Evolutionary conservation across 1,139 yeast species (phyloP).

Genomic region (Debaryomyces robertsiae): DNA sequence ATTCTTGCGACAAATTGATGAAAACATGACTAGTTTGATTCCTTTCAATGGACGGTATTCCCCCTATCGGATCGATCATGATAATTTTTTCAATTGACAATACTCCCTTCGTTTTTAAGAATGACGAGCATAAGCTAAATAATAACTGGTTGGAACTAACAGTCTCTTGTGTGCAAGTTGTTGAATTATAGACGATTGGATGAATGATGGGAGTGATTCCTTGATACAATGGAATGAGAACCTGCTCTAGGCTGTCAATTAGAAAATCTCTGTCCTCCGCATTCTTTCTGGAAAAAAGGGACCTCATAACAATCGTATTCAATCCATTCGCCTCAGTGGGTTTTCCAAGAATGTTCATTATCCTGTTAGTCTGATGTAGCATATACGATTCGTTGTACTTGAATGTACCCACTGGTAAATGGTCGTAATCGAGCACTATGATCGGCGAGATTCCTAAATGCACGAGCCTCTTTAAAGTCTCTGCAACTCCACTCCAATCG

Average conservation of each 20-base stretch:
- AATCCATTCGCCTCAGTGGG: slow-evolving; percentile 29
- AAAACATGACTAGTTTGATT: slow-evolving; percentile 84
- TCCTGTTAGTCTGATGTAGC: slow-evolving; percentile 36
- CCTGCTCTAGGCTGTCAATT: slow-evolving; percentile 34
- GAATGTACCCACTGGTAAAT: slow-evolving; percentile 29
- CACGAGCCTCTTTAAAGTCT: slow-evolving; percentile 50
- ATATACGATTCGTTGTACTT: slow-evolving; percentile 36
- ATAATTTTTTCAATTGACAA: slow-evolving; percentile 77
- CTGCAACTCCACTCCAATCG: slow-evolving; percentile 47
- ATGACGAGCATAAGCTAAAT: slow-evolving; percentile 28
- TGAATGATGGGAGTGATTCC: slow-evolving; percentile 60
- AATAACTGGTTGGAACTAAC: slow-evolving; percentile 38
- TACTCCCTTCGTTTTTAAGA: slow-evolving; percentile 31
- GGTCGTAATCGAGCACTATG: slow-evolving; percentile 40
- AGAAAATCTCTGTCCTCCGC: slow-evolving; percentile 15
- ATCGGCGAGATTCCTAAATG: slow-evolving; percentile 51
- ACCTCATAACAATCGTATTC: slow-evolving; percentile 31
- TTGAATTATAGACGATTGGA: slow-evolving; percentile 54
- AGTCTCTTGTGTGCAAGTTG: slow-evolving; percentile 32
- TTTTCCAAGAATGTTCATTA: slow-evolving; percentile 29
- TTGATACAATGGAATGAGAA: slow-evolving; percentile 47
- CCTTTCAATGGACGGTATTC: slow-evolving; percentile 86
- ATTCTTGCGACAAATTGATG: slow-evolving; percentile 84
- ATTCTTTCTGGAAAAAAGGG: slow-evolving; percentile 23
- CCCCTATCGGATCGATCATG: slow-evolving; percentile 79